Percentiles rank a stretch among this genome's conserved stretches.
These are phyloP conservation scores for Lineolata rhizophorae DNA, from an alignment of 495 filamentous ascomycete species.

Conservation along the genomic window DNA sequence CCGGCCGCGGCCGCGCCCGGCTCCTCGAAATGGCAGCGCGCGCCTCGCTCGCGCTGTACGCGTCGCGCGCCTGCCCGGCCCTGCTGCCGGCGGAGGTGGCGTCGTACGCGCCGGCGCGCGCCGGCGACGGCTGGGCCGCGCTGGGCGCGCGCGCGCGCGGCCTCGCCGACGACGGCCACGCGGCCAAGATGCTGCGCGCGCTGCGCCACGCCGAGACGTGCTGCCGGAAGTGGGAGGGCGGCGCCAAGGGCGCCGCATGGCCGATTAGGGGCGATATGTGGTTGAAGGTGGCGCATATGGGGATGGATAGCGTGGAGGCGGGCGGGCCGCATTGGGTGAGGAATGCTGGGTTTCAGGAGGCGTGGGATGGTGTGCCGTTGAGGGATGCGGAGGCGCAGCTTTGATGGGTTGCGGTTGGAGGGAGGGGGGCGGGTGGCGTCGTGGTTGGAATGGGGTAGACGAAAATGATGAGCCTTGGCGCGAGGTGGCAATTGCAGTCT, in stretches of 20 bases:
- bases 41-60: slow-evolving; percentile 44
- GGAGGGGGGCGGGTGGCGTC: neutral
- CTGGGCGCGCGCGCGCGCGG: slow-evolving; percentile 31
- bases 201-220: slow-evolving; percentile 32
- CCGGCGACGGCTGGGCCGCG: slow-evolving; percentile 24
- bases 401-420: neutral
- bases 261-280: slow-evolving; percentile 45
- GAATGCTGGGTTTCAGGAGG: slow-evolving; percentile 31
- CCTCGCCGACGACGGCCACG: slow-evolving; percentile 57
- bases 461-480: no score
- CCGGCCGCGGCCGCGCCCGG: slow-evolving; percentile 30
- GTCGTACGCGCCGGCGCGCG: slow-evolving; percentile 24
- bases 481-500: no score
- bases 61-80: slow-evolving; percentile 32
- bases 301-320: slow-evolving; percentile 29
- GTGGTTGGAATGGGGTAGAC: slow-evolving; percentile 1
- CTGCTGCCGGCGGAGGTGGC: slow-evolving; percentile 31
- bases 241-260: slow-evolving; percentile 21
- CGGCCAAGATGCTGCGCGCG: slow-evolving; percentile 49
- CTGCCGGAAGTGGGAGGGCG: slow-evolving; percentile 23
- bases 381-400: neutral
- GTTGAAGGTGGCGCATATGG: slow-evolving; percentile 44
- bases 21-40: slow-evolving; percentile 58
- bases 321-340: slow-evolving; percentile 29
- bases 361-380: slow-evolving; percentile 25